A percentile compares a stretch with the other conserved stretches of the same genome.
Conservation (phyloP, 2,329 filamentous ascomycete genomes). For the Phialemonium atrogriseum region DNA sequence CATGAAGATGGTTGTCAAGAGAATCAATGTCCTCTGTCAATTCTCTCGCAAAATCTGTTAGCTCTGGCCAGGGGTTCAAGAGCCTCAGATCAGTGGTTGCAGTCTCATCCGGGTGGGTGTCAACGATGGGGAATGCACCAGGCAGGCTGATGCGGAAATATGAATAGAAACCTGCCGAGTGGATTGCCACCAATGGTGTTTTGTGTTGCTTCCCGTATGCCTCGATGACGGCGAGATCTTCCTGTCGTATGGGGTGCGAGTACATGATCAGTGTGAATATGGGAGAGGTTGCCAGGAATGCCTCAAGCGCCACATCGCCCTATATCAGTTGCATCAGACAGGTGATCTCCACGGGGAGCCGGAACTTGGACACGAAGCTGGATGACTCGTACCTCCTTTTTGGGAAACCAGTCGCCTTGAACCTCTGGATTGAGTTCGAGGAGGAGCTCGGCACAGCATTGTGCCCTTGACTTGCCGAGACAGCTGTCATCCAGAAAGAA, state of each 20-base stretch:
- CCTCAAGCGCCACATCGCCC: conserved; percentile 26
- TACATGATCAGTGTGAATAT: conserved; percentile 48
- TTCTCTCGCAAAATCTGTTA: conserved; percentile 56
- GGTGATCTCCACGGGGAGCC: conserved; percentile 1
- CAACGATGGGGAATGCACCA: conserved; percentile 80
- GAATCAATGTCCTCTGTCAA: conserved; percentile 62
- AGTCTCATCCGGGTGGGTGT: conserved; percentile 87
- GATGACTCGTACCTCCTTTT: conserved; percentile 32
- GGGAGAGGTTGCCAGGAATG: conserved; percentile 30
- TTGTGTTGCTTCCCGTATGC: conserved; percentile 43
- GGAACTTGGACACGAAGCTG: conserved; percentile 6
- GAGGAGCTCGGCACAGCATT: conserved; percentile 68
- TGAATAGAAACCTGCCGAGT: conserved; percentile 88
- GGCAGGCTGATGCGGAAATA: conserved; percentile 76
- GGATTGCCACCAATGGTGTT: conserved; percentile 71
- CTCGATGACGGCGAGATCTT: conserved; percentile 35
- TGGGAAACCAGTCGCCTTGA: conserved; percentile 60
- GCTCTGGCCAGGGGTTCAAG: conserved; percentile 76
- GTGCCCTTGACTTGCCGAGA: conserved; percentile 68
- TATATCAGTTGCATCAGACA: conserved; percentile 13
- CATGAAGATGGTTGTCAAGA: conserved; percentile 73
- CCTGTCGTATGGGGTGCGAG: conserved; percentile 37
- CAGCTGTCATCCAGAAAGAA: conserved; percentile 85
- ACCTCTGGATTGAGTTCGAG: conserved; percentile 92
- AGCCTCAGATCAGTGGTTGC: conserved; percentile 79